Conservation (phyloP, 129 eudicot genomes). For the Flaveria trinervia region DNA sequence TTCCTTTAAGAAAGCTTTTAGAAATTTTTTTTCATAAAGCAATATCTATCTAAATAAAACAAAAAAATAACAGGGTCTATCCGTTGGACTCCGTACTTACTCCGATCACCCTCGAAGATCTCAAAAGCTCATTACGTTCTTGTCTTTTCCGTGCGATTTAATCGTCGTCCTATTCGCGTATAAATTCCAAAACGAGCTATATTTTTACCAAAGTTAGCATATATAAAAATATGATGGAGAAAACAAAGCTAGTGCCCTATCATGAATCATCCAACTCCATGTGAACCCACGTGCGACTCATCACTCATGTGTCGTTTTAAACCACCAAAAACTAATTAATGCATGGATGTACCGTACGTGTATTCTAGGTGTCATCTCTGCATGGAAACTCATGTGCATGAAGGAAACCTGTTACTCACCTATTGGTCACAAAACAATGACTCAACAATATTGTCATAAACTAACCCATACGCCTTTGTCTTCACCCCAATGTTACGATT, state of each 20-base stretch:
- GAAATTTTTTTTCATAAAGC: too few species aligned
- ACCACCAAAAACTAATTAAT: background rate
- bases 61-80: too few species aligned
- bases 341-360: background rate
- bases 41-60: too few species aligned
- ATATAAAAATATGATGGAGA: background rate
- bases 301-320: background rate
- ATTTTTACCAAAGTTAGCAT: too few species aligned
- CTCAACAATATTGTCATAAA: background rate
- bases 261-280: background rate
- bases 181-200: too few species aligned
- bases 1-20: too few species aligned
- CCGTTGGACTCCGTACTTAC: too few species aligned
- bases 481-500: background rate
- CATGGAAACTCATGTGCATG: background rate
- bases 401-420: conserved; percentile 2
- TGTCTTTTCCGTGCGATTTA: too few species aligned
- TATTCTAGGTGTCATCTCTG: conserved; percentile 1
- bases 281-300: conserved; percentile 13
- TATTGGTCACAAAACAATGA: background rate
- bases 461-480: background rate
- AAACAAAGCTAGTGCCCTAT: background rate
- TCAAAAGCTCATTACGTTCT: too few species aligned
- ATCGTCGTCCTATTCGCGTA: too few species aligned
- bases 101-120: too few species aligned